These are phyloP conservation scores for Phytophthora crassamura DNA, from an alignment of 352 stramenopile species.

Conservation along the genomic window DNA sequence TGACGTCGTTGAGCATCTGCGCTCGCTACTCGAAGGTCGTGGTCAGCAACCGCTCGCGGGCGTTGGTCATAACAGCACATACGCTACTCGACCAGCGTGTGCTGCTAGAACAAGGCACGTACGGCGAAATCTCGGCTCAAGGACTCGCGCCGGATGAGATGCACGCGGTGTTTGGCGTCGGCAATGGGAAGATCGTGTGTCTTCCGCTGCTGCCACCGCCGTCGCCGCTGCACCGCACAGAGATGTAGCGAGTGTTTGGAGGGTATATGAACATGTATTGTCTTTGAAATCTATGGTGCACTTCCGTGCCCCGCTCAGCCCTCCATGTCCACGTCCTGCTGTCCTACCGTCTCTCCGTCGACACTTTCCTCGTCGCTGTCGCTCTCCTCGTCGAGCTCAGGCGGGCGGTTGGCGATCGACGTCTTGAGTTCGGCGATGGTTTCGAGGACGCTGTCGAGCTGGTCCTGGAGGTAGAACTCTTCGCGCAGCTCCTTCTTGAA, in stretches of 20 bases:
- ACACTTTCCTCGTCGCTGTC: constrained; percentile 43
- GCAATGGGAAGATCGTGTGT: constrained; percentile 58
- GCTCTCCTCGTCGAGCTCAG: constrained; percentile 63
- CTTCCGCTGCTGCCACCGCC: constrained; percentile 47
- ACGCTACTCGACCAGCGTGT: constrained; percentile 57
- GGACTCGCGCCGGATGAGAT: constrained; percentile 77
- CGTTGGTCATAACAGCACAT: constrained; percentile 56
- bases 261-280: constrained; percentile 51
- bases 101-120: constrained; percentile 50
- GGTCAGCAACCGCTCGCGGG: constrained; percentile 61
- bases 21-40: constrained; percentile 73
- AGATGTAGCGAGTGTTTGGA: constrained; percentile 32
- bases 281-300: constrained; percentile 56
- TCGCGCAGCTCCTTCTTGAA: constrained; percentile 75
- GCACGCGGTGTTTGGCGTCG: constrained; percentile 75
- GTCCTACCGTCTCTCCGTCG: constrained; percentile 39
- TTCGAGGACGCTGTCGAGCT: constrained; percentile 82
- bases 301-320: constrained; percentile 49
- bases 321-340: constrained; percentile 87
- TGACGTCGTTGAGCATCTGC: constrained; percentile 64
- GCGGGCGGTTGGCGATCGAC: constrained; percentile 63
- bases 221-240: constrained; percentile 11
- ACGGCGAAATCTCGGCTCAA: constrained; percentile 67
- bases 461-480: constrained; percentile 79
- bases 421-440: constrained; percentile 61